Percentiles rank a stretch among this genome's conserved stretches.
These are phyloP conservation scores for Fomitiporia mediterranea DNA, from an alignment of 1,284 basidiomycete species.

Conservation along the genomic window DNA sequence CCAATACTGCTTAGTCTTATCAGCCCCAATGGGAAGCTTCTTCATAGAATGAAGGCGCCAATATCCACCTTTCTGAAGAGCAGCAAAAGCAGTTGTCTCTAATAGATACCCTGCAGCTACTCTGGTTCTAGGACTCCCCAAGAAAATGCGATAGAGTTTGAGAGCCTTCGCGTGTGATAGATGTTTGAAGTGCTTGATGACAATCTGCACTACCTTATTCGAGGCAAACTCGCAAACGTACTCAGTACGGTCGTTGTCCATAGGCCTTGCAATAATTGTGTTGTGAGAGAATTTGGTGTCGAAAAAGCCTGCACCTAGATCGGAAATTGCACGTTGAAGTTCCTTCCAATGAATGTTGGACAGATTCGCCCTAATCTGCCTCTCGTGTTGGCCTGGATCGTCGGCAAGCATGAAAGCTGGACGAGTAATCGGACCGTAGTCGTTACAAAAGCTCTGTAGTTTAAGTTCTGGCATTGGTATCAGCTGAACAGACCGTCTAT, in stretches of 20 bases:
- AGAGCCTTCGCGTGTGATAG: neutral
- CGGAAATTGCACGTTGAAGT: neutral
- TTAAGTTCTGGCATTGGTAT: neutral
- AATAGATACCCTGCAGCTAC: neutral
- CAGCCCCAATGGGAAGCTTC: neutral
- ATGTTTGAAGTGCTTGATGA: neutral
- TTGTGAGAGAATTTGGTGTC: neutral
- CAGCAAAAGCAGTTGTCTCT: neutral
- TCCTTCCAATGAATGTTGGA: neutral
- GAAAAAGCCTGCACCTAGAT: neutral
- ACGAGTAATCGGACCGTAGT: neutral
- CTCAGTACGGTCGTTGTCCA: neutral
- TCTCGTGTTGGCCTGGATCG: neutral
- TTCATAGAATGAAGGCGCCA: neutral
- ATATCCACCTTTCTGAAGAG: neutral
- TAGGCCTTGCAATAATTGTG: neutral
- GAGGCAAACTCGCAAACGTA: neutral
- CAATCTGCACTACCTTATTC: neutral
- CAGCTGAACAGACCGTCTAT: neutral
- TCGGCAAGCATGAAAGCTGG: neutral
- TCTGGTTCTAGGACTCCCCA: neutral
- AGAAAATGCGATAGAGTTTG: neutral
- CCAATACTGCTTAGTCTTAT: neutral
- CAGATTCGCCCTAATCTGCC: neutral
- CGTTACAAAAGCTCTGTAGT: neutral